Evolutionary conservation across 345 rosid species (phyloP).

Genomic region (Passiflora organensis): DNA sequence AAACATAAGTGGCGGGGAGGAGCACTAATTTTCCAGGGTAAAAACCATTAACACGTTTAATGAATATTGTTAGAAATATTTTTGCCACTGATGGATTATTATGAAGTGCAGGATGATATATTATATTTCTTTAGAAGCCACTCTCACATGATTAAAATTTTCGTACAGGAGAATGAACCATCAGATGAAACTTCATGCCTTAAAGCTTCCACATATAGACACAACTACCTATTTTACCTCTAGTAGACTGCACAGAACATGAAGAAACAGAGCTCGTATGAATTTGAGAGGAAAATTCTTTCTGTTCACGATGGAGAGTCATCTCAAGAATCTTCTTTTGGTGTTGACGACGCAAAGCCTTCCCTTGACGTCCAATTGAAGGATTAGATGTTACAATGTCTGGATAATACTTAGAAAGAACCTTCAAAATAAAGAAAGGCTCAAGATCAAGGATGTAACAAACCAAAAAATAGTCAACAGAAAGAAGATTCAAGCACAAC

Average conservation of each 20-base stretch:
- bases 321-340: slow-evolving; percentile 45
- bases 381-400: slow-evolving; percentile 55
- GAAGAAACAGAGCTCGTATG: slow-evolving; percentile 6
- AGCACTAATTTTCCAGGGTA: too few relatives aligned
- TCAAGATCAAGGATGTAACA: background rate
- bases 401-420: slow-evolving; percentile 68
- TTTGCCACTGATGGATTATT: too few relatives aligned
- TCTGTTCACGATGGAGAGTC: slow-evolving; percentile 11
- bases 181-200: too few relatives aligned
- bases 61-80: too few relatives aligned
- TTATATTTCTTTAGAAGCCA: too few relatives aligned
- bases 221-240: slow-evolving; percentile 17
- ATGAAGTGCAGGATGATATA: too few relatives aligned
- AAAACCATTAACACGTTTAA: too few relatives aligned
- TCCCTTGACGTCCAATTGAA: slow-evolving; percentile 92
- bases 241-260: slow-evolving; percentile 1
- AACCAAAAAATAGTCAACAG: background rate
- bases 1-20: too few relatives aligned
- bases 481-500: background rate
- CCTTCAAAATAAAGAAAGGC: slow-evolving; percentile 38
- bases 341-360: slow-evolving; percentile 71
- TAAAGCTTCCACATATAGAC: background rate
- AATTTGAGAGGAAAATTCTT: slow-evolving; percentile 3
- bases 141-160: too few relatives aligned
- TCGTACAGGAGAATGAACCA: too few relatives aligned